Conservation (phyloP, 352 stramenopile genomes). For the Aphanomyces cochlioides region DNA sequence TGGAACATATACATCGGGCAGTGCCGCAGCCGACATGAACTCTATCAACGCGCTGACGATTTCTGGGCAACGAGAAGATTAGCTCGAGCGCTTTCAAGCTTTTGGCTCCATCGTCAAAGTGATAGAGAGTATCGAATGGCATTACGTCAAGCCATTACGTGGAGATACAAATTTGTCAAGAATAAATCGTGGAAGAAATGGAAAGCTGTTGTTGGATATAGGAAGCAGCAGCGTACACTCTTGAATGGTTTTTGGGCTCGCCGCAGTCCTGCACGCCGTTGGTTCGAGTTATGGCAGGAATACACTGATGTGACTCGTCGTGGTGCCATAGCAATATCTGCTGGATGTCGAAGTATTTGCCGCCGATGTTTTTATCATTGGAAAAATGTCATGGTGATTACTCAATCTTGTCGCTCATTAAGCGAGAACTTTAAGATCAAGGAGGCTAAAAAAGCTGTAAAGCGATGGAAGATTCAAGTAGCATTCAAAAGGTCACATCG, state of each 20-base stretch:
- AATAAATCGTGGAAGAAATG: neutral
- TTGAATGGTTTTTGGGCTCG: constrained; percentile 1
- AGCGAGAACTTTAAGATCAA: too few species aligned
- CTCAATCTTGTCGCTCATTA: neutral
- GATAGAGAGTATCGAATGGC: neutral
- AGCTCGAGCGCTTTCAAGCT: too few species aligned
- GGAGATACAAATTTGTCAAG: neutral
- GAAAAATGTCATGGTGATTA: neutral
- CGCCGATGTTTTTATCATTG: neutral
- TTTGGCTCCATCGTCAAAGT: neutral
- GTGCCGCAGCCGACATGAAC: too few species aligned
- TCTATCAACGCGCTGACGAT: too few species aligned
- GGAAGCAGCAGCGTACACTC: neutral
- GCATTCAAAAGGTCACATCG: too few species aligned
- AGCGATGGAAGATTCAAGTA: too few species aligned
- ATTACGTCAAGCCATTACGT: neutral
- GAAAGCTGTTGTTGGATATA: neutral
- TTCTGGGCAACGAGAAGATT: too few species aligned
- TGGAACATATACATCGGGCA: too few species aligned
- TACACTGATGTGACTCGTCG: neutral
- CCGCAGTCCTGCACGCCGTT: neutral
- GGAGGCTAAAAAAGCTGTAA: too few species aligned
- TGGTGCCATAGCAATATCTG: neutral
- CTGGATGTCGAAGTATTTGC: neutral
- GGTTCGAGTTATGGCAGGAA: neutral